Evolutionary conservation across 176 grass and related monocot genomes (phyloP), one percentile per base, ranked within the genome.

Genomic region (Phoenix dactylifera): DNA sequence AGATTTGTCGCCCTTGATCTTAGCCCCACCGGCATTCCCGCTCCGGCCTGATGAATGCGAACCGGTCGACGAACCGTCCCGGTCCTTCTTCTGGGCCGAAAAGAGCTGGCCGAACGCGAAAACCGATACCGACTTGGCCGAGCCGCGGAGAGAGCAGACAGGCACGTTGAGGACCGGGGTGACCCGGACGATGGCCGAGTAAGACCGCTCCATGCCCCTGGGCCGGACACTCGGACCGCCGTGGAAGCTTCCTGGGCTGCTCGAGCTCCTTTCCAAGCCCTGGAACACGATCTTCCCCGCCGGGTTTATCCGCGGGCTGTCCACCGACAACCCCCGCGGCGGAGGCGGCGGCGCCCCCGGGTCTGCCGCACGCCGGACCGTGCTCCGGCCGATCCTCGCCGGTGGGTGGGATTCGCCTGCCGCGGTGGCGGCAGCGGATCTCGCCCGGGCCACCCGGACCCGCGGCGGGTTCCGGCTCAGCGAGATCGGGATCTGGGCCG

Each of bases 261-360:
- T 96, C 16, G 75, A 96, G 77, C 91, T 96, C 68, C 91, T 77
- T 26, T 87, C 91, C 65, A 96, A 67, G 1, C 86, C 76, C 63
- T 96, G 91, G 80, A 96, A 96, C 52, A 96, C 83, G 54, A 96
- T 75, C 86, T 90, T 95, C 20, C 91, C 91, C 1, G 86, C 83
- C 6, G 86, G 80, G 68, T 95, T 90, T 86, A 95, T 95, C 48
- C 91, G 80, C 30, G 91, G 91, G 18, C 66, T 69, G 26, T 69
- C 66, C 53, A 57, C 53, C 4, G 66, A 55, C 29, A 63, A 14
- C 16, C 50, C 49, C n/a, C 58, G 22, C 53, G 30, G 12, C 52
- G 53, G 10, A 9, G 28, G 12, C 12, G 66, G 20, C 4, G 54
- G 4, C 15, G 32, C 24, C 16, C 15, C 29, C 81, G 14, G 81